A percentile compares a stretch with the other conserved stretches of the same genome.
Conservation (phyloP, 2,329 filamentous ascomycete genomes). For the Fusarium sp. region DNA sequence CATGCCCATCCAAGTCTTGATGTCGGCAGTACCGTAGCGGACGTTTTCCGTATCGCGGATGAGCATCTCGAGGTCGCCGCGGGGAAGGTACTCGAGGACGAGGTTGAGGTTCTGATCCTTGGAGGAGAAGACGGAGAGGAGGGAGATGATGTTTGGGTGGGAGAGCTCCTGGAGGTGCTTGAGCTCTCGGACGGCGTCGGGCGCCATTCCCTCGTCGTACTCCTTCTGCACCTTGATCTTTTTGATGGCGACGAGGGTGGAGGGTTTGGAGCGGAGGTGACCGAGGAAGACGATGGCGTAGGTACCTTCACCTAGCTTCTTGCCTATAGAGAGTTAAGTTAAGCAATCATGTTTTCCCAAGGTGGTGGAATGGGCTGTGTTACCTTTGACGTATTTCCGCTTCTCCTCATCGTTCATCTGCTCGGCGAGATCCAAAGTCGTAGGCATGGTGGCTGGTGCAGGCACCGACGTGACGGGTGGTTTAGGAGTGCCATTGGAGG, state of each 20-base stretch:
- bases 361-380: background rate
- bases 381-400: constrained; percentile 89
- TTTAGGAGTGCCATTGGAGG: constrained; percentile 59
- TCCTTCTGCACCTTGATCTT: constrained; percentile 90
- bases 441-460: constrained; percentile 45
- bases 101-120: constrained; percentile 97
- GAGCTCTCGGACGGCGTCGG: constrained; percentile 95
- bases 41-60: constrained; percentile 85
- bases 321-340: constrained; percentile 63
- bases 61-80: constrained; percentile 94
- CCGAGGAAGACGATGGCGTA: constrained; percentile 96
- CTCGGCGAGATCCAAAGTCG: constrained; percentile 73
- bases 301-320: constrained; percentile 94
- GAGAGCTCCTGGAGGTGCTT: constrained; percentile 94
- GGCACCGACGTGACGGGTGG: constrained; percentile 45
- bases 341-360: background rate
- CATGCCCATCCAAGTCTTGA: constrained; percentile 99
- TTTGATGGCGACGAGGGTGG: constrained; percentile 86
- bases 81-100: constrained; percentile 91
- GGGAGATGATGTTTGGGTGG: constrained; percentile 94
- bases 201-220: constrained; percentile 90
- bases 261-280: constrained; percentile 78
- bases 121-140: constrained; percentile 92
- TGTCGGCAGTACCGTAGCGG: constrained; percentile 86
- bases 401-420: constrained; percentile 85